phyloP scores from a whole-genome alignment of 1,139 yeast species.

The Trichomonascaceae sp. region DNA sequence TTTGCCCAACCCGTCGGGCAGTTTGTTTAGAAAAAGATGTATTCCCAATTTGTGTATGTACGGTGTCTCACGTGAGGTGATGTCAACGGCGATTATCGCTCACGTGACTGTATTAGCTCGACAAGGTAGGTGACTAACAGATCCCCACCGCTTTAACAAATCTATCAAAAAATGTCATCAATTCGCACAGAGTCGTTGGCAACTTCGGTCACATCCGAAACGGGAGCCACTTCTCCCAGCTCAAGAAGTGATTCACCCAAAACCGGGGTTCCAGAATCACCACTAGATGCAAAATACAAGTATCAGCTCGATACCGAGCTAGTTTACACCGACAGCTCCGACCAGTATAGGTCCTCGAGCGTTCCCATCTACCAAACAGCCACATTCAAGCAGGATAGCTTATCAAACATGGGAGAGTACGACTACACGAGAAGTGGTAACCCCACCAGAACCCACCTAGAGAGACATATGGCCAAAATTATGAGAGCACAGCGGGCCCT shows the following conservation, averaged over 20 bases:
- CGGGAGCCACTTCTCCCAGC: no score
- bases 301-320: conserved; percentile 55
- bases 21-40: conserved; percentile 7
- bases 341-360: conserved; percentile 68
- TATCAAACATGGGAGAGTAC: conserved; percentile 68
- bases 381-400: conserved; percentile 73
- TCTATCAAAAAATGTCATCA: no score
- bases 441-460: conserved; percentile 76
- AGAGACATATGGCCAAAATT: conserved; percentile 60
- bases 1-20: conserved; percentile 11
- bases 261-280: no score
- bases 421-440: conserved; percentile 94
- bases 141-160: no score
- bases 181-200: no score
- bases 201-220: no score
- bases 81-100: no score
- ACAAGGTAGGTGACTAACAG: no score
- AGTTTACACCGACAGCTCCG: conserved; percentile 52
- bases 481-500: conserved; percentile 62
- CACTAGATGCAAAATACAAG: no score
- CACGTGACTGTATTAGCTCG: no score
- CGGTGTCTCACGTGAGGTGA: no score
- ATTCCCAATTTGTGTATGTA: background rate
- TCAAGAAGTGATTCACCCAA: no score
- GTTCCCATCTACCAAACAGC: conserved; percentile 90